A percentile compares a stretch with the other conserved stretches of the same genome.
Conservation (phyloP, 2,329 filamentous ascomycete genomes). For the Magnaporthiopsis poae region DNA sequence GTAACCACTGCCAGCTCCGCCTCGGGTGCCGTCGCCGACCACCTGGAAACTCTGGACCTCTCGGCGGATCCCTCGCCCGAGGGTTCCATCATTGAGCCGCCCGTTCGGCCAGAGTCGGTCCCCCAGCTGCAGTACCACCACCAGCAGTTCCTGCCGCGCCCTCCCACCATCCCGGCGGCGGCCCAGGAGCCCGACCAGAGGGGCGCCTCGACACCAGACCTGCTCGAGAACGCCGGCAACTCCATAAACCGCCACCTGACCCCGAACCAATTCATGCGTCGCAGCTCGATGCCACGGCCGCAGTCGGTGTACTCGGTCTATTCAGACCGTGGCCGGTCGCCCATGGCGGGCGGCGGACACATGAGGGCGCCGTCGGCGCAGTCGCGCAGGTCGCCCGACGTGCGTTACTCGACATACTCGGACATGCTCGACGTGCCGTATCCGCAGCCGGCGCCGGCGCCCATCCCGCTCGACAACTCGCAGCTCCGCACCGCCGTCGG, state of each 20-base stretch:
- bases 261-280: constrained; percentile 42
- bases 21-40: constrained; percentile 39
- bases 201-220: constrained; percentile 40
- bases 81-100: constrained; percentile 37
- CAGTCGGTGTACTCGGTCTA: constrained; percentile 65
- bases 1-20: constrained; percentile 48
- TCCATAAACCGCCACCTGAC: constrained; percentile 54
- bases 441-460: constrained; percentile 61
- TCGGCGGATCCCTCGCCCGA: constrained; percentile 37
- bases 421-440: constrained; percentile 62
- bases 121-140: constrained; percentile 55
- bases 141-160: constrained; percentile 32
- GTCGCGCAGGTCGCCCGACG: constrained; percentile 47
- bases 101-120: constrained; percentile 34
- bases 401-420: constrained; percentile 42
- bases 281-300: constrained; percentile 57
- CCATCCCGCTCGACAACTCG: constrained; percentile 69
- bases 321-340: constrained; percentile 63
- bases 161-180: constrained; percentile 33
- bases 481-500: constrained; percentile 71
- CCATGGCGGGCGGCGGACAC: constrained; percentile 33
- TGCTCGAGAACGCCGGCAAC: constrained; percentile 35
- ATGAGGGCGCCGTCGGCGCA: constrained; percentile 38
- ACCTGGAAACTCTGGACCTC: constrained; percentile 29
- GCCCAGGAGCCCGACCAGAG: constrained; percentile 24